Percentiles rank a stretch among this genome's conserved stretches.
phyloP scores from a whole-genome alignment of 73 alveolate genomes.

The Symbiodinium natans region DNA sequence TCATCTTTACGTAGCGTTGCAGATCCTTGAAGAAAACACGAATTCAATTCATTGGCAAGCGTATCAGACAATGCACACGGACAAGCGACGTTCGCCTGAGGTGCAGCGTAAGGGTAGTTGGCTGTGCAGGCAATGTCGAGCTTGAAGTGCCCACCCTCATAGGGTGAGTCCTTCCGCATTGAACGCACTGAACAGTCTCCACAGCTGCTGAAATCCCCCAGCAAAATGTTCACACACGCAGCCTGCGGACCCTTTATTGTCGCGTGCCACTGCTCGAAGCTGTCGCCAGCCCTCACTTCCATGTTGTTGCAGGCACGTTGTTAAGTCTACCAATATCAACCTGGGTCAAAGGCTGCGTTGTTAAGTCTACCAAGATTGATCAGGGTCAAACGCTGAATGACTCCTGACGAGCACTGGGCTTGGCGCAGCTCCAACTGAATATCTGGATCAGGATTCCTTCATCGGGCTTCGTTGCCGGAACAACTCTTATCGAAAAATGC shows the following conservation, averaged over 20 bases:
- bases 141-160: conserved; percentile 81
- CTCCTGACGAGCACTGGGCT: neutral
- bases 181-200: too few relatives aligned
- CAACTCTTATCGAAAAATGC: too few relatives aligned
- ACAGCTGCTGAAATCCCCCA: neutral
- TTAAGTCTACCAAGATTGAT: neutral
- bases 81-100: conserved; percentile 66
- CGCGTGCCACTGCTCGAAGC: conserved; percentile 88
- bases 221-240: neutral
- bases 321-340: neutral
- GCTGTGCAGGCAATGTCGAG: conserved; percentile 68
- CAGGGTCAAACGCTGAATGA: neutral
- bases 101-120: conserved; percentile 71
- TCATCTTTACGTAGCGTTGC: too few relatives aligned
- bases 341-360: neutral
- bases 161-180: conserved; percentile 49
- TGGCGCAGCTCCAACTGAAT: conserved; percentile 33
- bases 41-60: too few relatives aligned
- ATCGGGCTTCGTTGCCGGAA: neutral
- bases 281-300: conserved; percentile 65
- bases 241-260: conserved; percentile 74
- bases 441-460: conserved; percentile 91
- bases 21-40: too few relatives aligned
- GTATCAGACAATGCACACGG: too few relatives aligned
- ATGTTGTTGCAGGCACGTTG: neutral